phyloP scores from a whole-genome alignment of 495 filamentous ascomycete species.

The Penicillium egyptiacum region DNA sequence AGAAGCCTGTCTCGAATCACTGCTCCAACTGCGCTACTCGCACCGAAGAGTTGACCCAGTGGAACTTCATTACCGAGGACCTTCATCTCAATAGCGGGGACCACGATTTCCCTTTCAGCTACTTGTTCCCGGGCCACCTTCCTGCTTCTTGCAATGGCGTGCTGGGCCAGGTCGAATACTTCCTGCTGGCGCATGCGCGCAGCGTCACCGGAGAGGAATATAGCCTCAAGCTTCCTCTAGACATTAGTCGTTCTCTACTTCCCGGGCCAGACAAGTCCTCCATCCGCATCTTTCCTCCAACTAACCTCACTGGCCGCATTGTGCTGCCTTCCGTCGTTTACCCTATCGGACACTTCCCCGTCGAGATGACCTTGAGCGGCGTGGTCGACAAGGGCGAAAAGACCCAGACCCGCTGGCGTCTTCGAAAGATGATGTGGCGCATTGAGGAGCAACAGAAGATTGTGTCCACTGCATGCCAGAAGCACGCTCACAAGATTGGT shows the following conservation, averaged over 20 bases:
- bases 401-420: slow-evolving; percentile 74
- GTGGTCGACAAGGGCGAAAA: slow-evolving; percentile 63
- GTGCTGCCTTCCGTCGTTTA: slow-evolving; percentile 79
- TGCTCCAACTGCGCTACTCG: slow-evolving; percentile 74
- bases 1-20: slow-evolving; percentile 73
- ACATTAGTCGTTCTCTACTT: slow-evolving; percentile 72
- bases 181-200: slow-evolving; percentile 69
- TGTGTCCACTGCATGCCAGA: slow-evolving; percentile 76
- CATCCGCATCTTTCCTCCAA: slow-evolving; percentile 93
- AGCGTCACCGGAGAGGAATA: slow-evolving; percentile 61
- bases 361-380: slow-evolving; percentile 77
- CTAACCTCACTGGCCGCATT: slow-evolving; percentile 81
- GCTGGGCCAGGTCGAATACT: slow-evolving; percentile 75
- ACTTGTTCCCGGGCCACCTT: slow-evolving; percentile 80
- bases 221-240: slow-evolving; percentile 61
- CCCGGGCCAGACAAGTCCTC: slow-evolving; percentile 74
- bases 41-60: slow-evolving; percentile 69
- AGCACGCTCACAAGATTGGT: slow-evolving; percentile 72
- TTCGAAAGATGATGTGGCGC: slow-evolving; percentile 89
- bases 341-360: slow-evolving; percentile 79
- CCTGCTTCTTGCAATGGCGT: slow-evolving; percentile 76
- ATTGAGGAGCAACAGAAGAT: slow-evolving; percentile 83
- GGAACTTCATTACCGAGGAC: slow-evolving; percentile 73
- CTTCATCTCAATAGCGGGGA: slow-evolving; percentile 60
- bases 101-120: slow-evolving; percentile 89